Evolutionary conservation across 768 basidiomycete genomes (phyloP), one percentile per base, ranked within the genome.

Genomic region (Boletus coccyginus): DNA sequence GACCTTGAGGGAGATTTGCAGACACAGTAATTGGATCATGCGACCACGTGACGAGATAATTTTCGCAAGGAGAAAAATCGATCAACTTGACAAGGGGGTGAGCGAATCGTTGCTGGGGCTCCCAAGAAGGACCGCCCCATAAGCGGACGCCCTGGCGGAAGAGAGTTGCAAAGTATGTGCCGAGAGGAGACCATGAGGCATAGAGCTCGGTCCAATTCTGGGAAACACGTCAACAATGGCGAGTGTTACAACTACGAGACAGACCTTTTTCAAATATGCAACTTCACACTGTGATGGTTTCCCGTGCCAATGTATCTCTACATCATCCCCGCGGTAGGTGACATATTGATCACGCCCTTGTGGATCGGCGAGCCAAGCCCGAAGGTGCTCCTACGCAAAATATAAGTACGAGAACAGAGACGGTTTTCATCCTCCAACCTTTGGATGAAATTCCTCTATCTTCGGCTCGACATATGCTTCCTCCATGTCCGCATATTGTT

Each of bases 181-280:
- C 97, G 51, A 89, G 80, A 19, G 95, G 95, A 21, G 97, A 98
- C 97, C 97, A 99, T 32, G 90, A 88, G 19, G 94, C 87, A 73
- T 96, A 99, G 49, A 96, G 83, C 55, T 98, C 94, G 67, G 92
- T 97, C 94, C 97, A 98, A 69, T 90, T 89, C 92, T 93, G 65
- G 4, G 41, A 55, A 62, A 57, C 31, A 41, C 41, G 60, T 61
- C 21, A 67, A 53, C 33, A 8, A 47, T 47, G 39, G 46, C 50
- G 16, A 40, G 39, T 32, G 24, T 38, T 44, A 39, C 50, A 50
- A 40, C 24, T 51, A 39, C 56, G 19, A 44, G 41, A 47, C 75
- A 86, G 62, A 93, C 94, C 55, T 83, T 81, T 77, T 92, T 89
- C 53, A 74, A 75, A 66, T 88, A 78, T 3, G 90, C 88, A 44